Conservation (phyloP, 2,329 filamentous ascomycete genomes). For the Aspergillus ochraceus region DNA sequence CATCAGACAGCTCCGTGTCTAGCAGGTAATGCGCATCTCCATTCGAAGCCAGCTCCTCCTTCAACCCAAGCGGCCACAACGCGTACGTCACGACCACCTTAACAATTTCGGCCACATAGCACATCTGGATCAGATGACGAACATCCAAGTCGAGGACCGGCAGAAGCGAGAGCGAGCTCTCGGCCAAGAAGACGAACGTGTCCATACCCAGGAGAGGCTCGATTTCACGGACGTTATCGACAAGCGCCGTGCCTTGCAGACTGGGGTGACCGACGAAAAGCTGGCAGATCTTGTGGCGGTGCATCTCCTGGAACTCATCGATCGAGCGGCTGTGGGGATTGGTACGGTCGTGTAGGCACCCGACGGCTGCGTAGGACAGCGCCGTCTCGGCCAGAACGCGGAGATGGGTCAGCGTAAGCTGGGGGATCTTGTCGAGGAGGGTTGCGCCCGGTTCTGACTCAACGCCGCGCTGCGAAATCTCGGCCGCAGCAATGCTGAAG, state of each 20-base stretch:
- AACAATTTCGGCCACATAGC: constrained; percentile 87
- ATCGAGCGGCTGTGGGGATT: constrained; percentile 58
- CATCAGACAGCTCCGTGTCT: constrained; percentile 28
- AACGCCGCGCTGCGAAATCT: constrained; percentile 87
- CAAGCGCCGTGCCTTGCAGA: constrained; percentile 32
- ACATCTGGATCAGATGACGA: constrained; percentile 76
- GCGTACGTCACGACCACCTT: constrained; percentile 68
- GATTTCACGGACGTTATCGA: constrained; percentile 39
- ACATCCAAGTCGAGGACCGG: constrained; percentile 71
- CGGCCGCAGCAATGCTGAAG: constrained; percentile 80
- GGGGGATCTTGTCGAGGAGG: constrained; percentile 78
- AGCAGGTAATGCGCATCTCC: constrained; percentile 28
- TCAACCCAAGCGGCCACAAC: constrained; percentile 38
- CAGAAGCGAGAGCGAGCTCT: constrained; percentile 70
- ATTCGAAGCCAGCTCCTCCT: constrained; percentile 33
- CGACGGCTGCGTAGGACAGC: constrained; percentile 77
- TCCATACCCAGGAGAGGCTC: constrained; percentile 41
- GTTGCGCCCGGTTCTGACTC: constrained; percentile 72
- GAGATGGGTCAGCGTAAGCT: constrained; percentile 80
- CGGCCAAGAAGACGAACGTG: constrained; percentile 66
- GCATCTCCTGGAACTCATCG: constrained; percentile 66
- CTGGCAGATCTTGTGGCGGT: constrained; percentile 71
- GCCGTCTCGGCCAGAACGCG: constrained; percentile 87
- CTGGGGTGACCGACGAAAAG: constrained; percentile 65
- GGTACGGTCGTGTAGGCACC: constrained; percentile 62